These are phyloP conservation scores for Suillus americanus DNA, from an alignment of 768 basidiomycete species.

Conservation along the genomic window DNA sequence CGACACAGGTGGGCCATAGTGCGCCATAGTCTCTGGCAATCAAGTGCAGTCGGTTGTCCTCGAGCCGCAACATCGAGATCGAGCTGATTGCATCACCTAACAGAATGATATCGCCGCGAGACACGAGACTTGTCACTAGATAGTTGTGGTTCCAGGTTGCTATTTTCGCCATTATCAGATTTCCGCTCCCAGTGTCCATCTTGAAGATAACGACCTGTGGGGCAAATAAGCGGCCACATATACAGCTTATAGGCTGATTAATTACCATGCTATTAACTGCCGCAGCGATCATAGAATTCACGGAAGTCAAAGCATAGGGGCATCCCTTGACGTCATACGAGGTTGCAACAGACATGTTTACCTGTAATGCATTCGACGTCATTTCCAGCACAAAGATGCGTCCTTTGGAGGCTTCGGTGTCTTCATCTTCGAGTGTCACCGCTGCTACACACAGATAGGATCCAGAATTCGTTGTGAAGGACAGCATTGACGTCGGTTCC, in stretches of 20 bases:
- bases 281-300: conserved; percentile 56
- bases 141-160: conserved; percentile 83
- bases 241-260: conserved; percentile 5
- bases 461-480: conserved; percentile 30
- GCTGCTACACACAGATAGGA: conserved; percentile 54
- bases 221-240: not conserved
- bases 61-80: conserved; percentile 63
- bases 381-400: conserved; percentile 57
- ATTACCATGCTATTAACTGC: conserved; percentile 78
- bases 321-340: conserved; percentile 57
- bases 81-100: conserved; percentile 84
- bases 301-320: conserved; percentile 60
- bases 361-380: conserved; percentile 27
- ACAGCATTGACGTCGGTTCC: conserved; percentile 57
- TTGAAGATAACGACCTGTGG: conserved; percentile 48
- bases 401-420: conserved; percentile 54
- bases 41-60: conserved; percentile 43
- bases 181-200: conserved; percentile 35
- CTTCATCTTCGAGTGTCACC: conserved; percentile 39
- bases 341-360: conserved; percentile 35
- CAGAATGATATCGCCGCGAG: conserved; percentile 53
- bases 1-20: conserved; percentile 70
- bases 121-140: conserved; percentile 64
- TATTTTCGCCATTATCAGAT: conserved; percentile 36
- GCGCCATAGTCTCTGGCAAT: conserved; percentile 76